Evolutionary conservation across 768 basidiomycete genomes (phyloP), one percentile per base, ranked within the genome.

Genomic region (Tulasnella sp.): DNA sequence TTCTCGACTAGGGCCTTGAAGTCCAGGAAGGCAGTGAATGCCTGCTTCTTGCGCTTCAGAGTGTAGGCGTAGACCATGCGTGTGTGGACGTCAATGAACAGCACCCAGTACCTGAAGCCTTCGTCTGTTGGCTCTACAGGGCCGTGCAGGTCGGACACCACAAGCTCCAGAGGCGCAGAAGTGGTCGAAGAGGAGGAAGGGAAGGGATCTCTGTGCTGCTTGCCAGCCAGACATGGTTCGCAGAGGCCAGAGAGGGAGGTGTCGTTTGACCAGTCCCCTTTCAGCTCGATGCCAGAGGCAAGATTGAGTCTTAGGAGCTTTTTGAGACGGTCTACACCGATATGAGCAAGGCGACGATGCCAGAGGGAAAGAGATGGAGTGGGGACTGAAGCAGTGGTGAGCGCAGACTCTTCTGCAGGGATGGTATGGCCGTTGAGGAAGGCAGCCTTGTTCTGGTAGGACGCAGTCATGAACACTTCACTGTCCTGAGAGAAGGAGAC

Each of bases 81-180:
- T n/a, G 37, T 44, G 62, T 32, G 42, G 41, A 67, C 69, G 44
- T 75, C 74, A 29, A 64, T 52, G 37, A 75, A 67, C 17, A 62
- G 69, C 2, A 75, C 8, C 67, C 42, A 75, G 74, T 75, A 75
- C 11, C 34, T 4, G 52, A n/a, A 69, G 17, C 72, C 65, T 19
- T 67, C 62, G 37, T 41, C 32, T 1, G 42, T 71, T 26, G 37
- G 26, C 26, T 36, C 17, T 16, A 67, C 22, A 5, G 74, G 75
- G 2, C 75, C 74, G 34, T 71, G 69, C 16, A 75, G 68, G 70
- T 75, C 74, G 8, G 65, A 63, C 1, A 35, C 47, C 16, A 75
- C 39, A 19, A 47, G 19, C 52, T 66, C 75, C 19, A 75, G 59
- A 35, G 35, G 19, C 7, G 29, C 3, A 29, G 47, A 26, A 9